Conservation (phyloP, 1,139 yeast genomes). For the Pichia norvegensis region DNA sequence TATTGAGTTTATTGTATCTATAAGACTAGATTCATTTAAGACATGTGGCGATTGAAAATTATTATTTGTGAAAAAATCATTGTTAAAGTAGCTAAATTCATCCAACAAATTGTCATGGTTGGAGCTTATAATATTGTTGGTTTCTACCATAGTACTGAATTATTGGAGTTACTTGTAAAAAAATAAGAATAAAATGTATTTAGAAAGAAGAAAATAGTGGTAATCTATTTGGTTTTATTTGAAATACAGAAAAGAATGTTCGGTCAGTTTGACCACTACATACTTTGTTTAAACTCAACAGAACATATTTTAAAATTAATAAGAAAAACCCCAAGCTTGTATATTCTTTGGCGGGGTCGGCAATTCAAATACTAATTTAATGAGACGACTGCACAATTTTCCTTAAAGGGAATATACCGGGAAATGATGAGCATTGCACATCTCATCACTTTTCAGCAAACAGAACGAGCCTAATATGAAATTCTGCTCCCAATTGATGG, state of each 20-base stretch:
- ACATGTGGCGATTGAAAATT: neutral
- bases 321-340: neutral
- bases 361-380: too few species aligned
- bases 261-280: neutral
- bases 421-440: neutral
- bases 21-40: neutral
- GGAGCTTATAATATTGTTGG: neutral
- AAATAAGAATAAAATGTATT: neutral
- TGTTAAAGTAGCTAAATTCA: neutral
- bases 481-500: neutral
- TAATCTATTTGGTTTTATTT: neutral
- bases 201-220: neutral
- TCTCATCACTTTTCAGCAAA: too few species aligned
- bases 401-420: neutral
- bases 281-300: neutral
- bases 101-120: neutral
- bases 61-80: neutral
- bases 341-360: neutral
- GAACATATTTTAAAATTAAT: neutral
- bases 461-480: neutral
- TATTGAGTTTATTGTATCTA: neutral
- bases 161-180: neutral
- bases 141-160: neutral
- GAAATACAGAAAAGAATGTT: neutral
- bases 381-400: too few species aligned